Percentiles rank a stretch among this genome's conserved stretches.
Conservation (phyloP, 176 grass and related monocot species). For the Oryza punctata region DNA sequence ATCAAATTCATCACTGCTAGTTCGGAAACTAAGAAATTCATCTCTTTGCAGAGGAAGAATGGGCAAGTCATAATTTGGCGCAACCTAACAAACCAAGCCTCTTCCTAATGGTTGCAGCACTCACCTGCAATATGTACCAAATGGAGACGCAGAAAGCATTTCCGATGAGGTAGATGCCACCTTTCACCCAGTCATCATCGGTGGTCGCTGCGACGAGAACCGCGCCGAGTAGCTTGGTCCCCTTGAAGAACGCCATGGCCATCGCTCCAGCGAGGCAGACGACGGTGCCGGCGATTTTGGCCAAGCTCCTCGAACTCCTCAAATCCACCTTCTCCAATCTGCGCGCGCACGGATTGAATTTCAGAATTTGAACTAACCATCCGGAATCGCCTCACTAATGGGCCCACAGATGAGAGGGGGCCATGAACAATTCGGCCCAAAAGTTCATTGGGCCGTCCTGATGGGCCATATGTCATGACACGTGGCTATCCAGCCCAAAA, state of each 20-base stretch:
- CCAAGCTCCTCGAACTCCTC: slow-evolving; percentile 43
- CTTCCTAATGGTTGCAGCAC: background rate
- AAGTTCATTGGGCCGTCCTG: background rate
- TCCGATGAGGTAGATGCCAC: slow-evolving; percentile 54
- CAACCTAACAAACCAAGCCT: background rate
- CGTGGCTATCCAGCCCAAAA: background rate
- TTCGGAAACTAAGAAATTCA: background rate
- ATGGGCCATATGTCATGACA: background rate
- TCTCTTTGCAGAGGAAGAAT: background rate
- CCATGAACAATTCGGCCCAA: background rate
- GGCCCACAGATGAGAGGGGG: background rate
- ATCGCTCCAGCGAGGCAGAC: slow-evolving; percentile 63
- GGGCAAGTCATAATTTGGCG: too few relatives aligned
- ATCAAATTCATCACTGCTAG: background rate
- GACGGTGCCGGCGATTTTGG: slow-evolving; percentile 59
- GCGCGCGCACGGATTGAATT: background rate
- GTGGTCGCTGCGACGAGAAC: background rate
- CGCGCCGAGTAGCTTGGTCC: slow-evolving; percentile 44
- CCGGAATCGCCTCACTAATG: background rate
- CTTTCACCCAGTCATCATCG: slow-evolving; percentile 44
- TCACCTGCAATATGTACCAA: slow-evolving; percentile 70
- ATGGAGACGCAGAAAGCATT: slow-evolving; percentile 52
- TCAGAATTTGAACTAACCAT: background rate
- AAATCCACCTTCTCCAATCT: slow-evolving; percentile 60
- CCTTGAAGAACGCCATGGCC: slow-evolving; percentile 70